Base-by-base conservation (phyloP, 352 stramenopile genomes). In the Pythium phragmiticola region DNA sequence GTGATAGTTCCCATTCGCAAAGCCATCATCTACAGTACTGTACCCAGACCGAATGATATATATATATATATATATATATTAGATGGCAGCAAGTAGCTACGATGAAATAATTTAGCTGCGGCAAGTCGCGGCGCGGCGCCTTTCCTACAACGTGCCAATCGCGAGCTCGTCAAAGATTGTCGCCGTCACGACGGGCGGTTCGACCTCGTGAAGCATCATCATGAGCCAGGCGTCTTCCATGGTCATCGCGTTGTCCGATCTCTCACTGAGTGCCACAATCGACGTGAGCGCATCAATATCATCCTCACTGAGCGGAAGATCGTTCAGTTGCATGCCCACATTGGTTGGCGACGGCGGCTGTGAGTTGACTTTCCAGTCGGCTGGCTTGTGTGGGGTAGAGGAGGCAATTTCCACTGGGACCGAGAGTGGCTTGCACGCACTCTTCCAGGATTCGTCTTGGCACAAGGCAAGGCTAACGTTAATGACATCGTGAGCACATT, bases 151-250 rank as follows among this genome's bases (percentile, higher is more conserved):
- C n/a, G 39, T 36, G 39, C 28, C 21, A 37, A 58, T 58, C n/a
- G 52, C 52, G 34, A 58, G 52, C 12, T 58, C 52, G 0, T 58
- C 52, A 47, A 48, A 49, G 3, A 58, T 36, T 13, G 26, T 58
- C 9, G 52, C 26, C 0, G 52, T 48, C 14, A 58, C 52, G 6
- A 58, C 34, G n/a, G 52, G 52, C 21, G 52, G 17, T 21, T 58
- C 52, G n/a, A 58, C 52, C n/a, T 46, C 36, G 9, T 65, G 41
- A 4, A 65, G 48, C 57, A 65, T 52, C 36, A 48, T 26, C 57
- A 65, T 65, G 23, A 65, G 57, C 57, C 57, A 58, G 9, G 57
- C 48, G 26, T 65, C 57, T 39, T 57, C 57, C 11, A 50, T 28
- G 53, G 37, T 50, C 39, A 60, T 51, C 4, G 21, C 36, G 1